Evolutionary conservation across 345 rosid genomes (phyloP).

Genomic region (Syzygium oleosum): DNA sequence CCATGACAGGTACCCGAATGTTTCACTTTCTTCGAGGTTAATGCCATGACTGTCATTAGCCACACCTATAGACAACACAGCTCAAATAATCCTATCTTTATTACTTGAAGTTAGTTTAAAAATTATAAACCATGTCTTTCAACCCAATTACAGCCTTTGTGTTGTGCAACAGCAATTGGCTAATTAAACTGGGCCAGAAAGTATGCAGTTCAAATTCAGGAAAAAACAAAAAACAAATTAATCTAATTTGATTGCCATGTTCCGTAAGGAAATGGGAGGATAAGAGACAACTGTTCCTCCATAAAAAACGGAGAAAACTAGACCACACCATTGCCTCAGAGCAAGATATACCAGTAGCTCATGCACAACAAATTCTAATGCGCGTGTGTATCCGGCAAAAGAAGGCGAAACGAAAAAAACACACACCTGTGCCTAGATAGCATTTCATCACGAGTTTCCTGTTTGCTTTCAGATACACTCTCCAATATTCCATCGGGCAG

Average conservation of each 20-base stretch:
- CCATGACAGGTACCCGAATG: background rate
- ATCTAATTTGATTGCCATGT: background rate
- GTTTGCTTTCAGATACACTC: slow-evolving; percentile 13
- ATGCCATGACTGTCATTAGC: background rate
- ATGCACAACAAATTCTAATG: background rate
- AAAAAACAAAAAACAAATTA: background rate
- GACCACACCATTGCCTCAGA: background rate
- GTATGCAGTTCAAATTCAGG: background rate
- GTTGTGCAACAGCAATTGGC: background rate
- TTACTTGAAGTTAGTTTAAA: background rate
- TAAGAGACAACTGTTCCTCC: background rate
- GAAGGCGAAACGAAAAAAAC: background rate
- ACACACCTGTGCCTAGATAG: slow-evolving; percentile 56
- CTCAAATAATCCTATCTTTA: background rate
- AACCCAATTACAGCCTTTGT: background rate
- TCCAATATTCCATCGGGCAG: slow-evolving; percentile 12
- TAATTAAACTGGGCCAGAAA: background rate
- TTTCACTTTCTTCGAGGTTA: background rate
- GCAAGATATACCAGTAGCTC: background rate
- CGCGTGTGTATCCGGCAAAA: background rate
- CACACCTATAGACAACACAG: background rate
- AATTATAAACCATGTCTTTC: background rate
- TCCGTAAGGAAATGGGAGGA: background rate
- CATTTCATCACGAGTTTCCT: slow-evolving; percentile 52
- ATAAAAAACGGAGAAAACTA: background rate